phyloP scores from a whole-genome alignment of 2,329 filamentous ascomycete genomes.

The Monosporascus sp. region DNA sequence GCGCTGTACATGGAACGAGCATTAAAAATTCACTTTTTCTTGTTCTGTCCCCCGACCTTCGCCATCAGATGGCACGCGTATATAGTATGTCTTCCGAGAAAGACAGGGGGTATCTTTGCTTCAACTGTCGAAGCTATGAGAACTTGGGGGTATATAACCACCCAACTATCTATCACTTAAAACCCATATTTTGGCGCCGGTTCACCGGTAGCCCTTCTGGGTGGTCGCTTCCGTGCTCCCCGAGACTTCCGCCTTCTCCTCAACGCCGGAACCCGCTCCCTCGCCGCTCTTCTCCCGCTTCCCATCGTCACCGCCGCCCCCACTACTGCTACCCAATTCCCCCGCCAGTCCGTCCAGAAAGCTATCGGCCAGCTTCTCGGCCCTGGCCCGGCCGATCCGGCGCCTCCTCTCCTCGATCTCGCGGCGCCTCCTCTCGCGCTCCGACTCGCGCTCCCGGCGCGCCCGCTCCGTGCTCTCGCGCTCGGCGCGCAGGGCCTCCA shows the following conservation, averaged over 20 bases:
- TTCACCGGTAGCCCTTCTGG: too few relatives aligned
- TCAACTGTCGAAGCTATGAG: too few relatives aligned
- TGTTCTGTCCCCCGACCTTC: too few relatives aligned
- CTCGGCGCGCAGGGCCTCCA: conserved; percentile 66
- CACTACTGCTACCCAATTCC: conserved; percentile 17
- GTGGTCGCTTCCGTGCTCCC: neutral
- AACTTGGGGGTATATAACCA: too few relatives aligned
- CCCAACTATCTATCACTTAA: too few relatives aligned
- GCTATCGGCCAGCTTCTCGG: conserved; percentile 30
- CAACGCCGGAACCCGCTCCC: neutral
- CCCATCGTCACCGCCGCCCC: neutral
- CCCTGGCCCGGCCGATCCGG: conserved; percentile 53
- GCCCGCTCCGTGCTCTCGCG: conserved; percentile 63
- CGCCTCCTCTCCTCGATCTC: conserved; percentile 61
- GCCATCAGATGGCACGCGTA: too few relatives aligned
- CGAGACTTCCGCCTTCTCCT: neutral
- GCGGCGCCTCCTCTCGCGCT: conserved; percentile 52
- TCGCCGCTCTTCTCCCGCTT: neutral
- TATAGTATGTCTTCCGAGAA: too few relatives aligned
- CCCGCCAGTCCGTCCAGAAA: conserved; percentile 31
- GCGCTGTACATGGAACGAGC: too few relatives aligned
- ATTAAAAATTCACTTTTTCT: too few relatives aligned
- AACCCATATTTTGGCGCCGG: too few relatives aligned
- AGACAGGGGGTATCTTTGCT: too few relatives aligned
- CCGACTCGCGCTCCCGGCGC: conserved; percentile 50